Conservation (phyloP, 169 alveolate species). For the Plasmodium chabaudi region DNA sequence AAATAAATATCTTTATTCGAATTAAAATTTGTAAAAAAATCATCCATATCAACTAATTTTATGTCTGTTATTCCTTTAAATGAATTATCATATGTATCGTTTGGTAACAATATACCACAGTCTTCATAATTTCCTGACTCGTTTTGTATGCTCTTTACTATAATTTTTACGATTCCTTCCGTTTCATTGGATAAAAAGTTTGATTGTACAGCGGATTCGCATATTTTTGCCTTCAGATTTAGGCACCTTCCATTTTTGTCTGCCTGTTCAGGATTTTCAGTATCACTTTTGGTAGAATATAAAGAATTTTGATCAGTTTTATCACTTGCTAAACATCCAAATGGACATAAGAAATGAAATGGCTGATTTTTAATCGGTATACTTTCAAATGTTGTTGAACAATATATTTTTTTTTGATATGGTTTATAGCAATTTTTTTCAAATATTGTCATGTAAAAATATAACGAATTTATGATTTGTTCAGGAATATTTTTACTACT, state of each 20-base stretch:
- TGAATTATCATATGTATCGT: slow-evolving; percentile 17
- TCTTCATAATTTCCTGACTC: slow-evolving; percentile 30
- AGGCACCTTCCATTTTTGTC: slow-evolving; percentile 7
- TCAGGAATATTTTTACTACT: slow-evolving; percentile 45
- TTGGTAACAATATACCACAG: slow-evolving; percentile 59
- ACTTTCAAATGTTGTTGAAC: slow-evolving; percentile 42
- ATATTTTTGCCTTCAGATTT: slow-evolving; percentile 29
- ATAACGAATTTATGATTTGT: slow-evolving; percentile 54
- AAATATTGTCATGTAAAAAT: slow-evolving; percentile 50
- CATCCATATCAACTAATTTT: slow-evolving; percentile 71
- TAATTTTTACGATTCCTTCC: slow-evolving; percentile 46
- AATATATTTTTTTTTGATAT: slow-evolving; percentile 47
- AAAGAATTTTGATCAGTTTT: background rate
- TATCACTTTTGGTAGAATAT: background rate
- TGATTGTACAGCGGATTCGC: slow-evolving; percentile 48
- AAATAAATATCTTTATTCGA: slow-evolving; percentile 28
- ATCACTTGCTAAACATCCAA: slow-evolving; percentile 7
- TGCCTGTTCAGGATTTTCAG: background rate
- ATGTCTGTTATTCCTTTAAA: slow-evolving; percentile 74
- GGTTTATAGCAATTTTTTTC: slow-evolving; percentile 53
- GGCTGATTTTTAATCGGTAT: slow-evolving; percentile 34
- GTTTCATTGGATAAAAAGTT: slow-evolving; percentile 26
- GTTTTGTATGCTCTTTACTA: slow-evolving; percentile 14
- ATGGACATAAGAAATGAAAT: slow-evolving; percentile 64
- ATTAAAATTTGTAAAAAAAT: slow-evolving; percentile 54